Base-by-base conservation (phyloP, 1,284 basidiomycete species). In the Rhodotorula glutinis region DNA sequence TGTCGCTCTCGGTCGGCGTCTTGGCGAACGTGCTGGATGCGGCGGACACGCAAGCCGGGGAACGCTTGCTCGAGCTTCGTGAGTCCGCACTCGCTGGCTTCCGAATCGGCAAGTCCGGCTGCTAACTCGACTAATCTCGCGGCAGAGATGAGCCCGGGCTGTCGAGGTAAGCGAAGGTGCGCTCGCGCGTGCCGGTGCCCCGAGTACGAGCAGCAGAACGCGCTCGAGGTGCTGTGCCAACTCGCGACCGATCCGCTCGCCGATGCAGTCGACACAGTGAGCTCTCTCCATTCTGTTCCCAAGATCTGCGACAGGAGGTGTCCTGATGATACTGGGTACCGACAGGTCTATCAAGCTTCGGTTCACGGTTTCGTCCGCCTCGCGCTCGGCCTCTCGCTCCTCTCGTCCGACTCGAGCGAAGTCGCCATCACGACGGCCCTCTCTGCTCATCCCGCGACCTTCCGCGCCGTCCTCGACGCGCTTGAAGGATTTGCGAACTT, bases 1-100 rank as follows among this genome's bases (percentile, higher is more conserved):
- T 73, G 4, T 70, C 66, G 21, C 57, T 73, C 27, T 46, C 64
- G 29, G 62, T 73, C 25, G 71, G 71, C 8, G 62, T 57, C 5
- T 40, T 70, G 16, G 65, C 71, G 21, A 73, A 73, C 60, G n/a
- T 73, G 8, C 47, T 66, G 44, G 71, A 73, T 27, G 61, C 53
- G 13, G 55, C 57, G 4, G 46, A 54, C 8, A n/a, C 29, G 3
- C 30, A 27, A 13, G 38, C 57, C 14, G 62, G 64, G 47, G 57
- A 60, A 11, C 13, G 13, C 16, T n/a, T 73, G 17, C 25, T 66
- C 14, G 51, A 60, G 9, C 53, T 60, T 14, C 27, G 71, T 68
- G 52, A 57, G 71, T 64, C 14, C 0, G n/a, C 19, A 0, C 30
- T 3, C 38, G 0, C 38, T 23, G n/a, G 8, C 11, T 3, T 27